phyloP scores from a whole-genome alignment of 352 stramenopile genomes.

The Globisporangium sylvaticum region DNA sequence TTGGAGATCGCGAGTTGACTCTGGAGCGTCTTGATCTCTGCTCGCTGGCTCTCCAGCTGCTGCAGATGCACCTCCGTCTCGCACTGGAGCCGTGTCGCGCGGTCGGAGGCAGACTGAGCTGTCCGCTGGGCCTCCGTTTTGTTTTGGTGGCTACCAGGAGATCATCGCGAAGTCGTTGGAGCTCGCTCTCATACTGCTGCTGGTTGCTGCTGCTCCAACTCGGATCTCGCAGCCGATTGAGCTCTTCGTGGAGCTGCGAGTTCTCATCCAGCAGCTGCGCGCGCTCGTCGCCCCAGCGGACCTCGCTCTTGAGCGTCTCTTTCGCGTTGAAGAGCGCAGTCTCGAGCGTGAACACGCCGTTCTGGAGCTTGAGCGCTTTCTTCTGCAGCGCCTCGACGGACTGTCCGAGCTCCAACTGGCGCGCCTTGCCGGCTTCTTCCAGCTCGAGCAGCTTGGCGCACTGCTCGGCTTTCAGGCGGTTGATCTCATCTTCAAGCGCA shows the following conservation, averaged over 20 bases:
- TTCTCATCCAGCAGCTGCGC: constrained; percentile 20
- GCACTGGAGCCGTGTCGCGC: constrained; percentile 6
- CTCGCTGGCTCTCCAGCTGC: not conserved
- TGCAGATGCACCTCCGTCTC: not conserved
- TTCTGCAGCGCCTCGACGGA: constrained; percentile 27
- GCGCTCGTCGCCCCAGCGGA: constrained; percentile 31
- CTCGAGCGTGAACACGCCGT: constrained; percentile 47
- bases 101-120: not conserved
- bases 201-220: not conserved
- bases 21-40: constrained; percentile 1
- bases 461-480: constrained; percentile 47
- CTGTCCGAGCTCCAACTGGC: constrained; percentile 26
- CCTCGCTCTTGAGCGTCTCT: constrained; percentile 34
- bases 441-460: constrained; percentile 27
- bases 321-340: constrained; percentile 28
- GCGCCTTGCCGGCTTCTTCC: constrained; percentile 28
- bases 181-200: not conserved
- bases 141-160: not conserved
- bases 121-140: not conserved
- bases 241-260: constrained; percentile 14
- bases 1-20: not conserved
- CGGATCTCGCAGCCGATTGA: constrained; percentile 6
- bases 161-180: constrained; percentile 9
- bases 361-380: constrained; percentile 52
- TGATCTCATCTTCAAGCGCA: constrained; percentile 62